Evolutionary conservation across 2,329 filamentous ascomycete species (phyloP), one percentile per base, ranked within the genome.

Genomic region (Fusarium sambucinum): DNA sequence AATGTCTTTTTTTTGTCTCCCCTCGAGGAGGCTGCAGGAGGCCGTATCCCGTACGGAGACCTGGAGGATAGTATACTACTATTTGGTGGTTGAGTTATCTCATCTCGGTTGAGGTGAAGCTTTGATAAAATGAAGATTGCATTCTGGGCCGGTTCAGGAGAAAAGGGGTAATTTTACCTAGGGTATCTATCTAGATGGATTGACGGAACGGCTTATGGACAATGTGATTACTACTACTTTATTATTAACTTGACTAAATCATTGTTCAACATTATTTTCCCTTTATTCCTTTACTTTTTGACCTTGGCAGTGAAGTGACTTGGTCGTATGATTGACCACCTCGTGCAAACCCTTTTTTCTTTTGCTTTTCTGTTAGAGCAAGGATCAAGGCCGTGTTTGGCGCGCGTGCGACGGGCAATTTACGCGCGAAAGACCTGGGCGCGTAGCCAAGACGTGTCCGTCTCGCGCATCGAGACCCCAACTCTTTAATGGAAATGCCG

Each of bases 381-480:
- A 56, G 55, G 53, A 40, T 56, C 33, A 51, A 45, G 19, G 21
- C 35, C 46, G 57, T 63, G 61, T 69, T 17, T 25, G 41, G 62
- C 66, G 66, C 66, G 69, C 59, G 60, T 66, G 68, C 46, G 64
- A 68, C 57, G 60, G 58, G 64, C 67, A 66, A 75, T 75, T 74
- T 75, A 75, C 73, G 73, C 73, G 73, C 70, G 56, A 53, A 57
- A 59, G 59, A 42, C 38, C 25, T 30, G 42, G 51, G 57, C 66
- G 64, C 69, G 72, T 71, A 59, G 41, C 12, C 10, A 44, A 13
- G 32, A 33, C 69, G 69, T 65, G 71, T 67, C 46, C 57, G 21
- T 69, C 72, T 74, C 73, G 73, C 63, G 73, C 58, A 27, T 17
- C 8, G 4, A 32, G 29, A 47, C 51, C 54, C 59, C 37, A 52